A percentile compares a stretch with the other conserved stretches of the same genome.
phyloP scores from a whole-genome alignment of 148 eudicot genomes.

The Silene conica region DNA sequence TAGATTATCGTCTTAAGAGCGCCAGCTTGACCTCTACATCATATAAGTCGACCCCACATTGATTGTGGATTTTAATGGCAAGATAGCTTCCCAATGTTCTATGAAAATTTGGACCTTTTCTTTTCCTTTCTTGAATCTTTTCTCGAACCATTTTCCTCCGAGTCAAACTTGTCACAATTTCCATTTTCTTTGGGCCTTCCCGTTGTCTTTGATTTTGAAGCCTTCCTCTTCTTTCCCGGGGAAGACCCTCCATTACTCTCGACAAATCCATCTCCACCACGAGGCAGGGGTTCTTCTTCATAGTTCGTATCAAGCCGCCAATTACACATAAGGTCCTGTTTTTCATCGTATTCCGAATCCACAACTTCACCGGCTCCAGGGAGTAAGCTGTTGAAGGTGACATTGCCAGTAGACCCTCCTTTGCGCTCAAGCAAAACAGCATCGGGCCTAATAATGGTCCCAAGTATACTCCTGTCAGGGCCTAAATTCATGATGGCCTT shows the following conservation, averaged over 20 bases:
- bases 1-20: background rate
- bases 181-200: conserved; percentile 46
- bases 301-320: conserved; percentile 59
- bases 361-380: conserved; percentile 82
- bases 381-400: conserved; percentile 60
- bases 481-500: conserved; percentile 68
- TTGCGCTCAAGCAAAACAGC: conserved; percentile 69
- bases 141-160: conserved; percentile 23
- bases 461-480: conserved; percentile 71
- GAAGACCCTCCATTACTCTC: conserved; percentile 35
- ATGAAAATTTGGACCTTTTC: conserved; percentile 27
- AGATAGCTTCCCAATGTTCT: background rate
- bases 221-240: conserved; percentile 58
- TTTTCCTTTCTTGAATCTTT: conserved; percentile 34
- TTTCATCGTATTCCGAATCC: conserved; percentile 30
- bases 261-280: conserved; percentile 41
- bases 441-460: conserved; percentile 92
- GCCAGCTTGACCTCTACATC: background rate
- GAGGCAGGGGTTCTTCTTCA: conserved; percentile 64
- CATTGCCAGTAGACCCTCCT: conserved; percentile 70
- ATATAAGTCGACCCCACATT: background rate
- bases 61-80: background rate
- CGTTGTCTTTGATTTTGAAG: conserved; percentile 29
- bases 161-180: background rate
- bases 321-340: conserved; percentile 64